Evolutionary conservation across 768 basidiomycete species (phyloP), one percentile per base, ranked within the genome.

Genomic region (Mycena rebaudengoi): DNA sequence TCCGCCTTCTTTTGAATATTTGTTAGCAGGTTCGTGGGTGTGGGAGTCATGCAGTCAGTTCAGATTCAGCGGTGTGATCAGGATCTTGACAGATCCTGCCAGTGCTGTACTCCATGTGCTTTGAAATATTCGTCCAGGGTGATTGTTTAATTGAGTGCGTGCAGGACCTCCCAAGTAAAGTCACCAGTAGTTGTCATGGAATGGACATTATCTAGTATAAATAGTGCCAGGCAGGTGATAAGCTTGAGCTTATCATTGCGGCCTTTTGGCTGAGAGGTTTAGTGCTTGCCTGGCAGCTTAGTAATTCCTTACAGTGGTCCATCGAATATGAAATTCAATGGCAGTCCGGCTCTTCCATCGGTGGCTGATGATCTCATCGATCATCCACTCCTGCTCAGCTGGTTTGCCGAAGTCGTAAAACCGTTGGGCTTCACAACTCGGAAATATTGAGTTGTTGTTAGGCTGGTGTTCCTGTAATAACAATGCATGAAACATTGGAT

Each of bases 371-470:
- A 48, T 48, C 14, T 48, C 45, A 29, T 48, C 45, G 14, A 48
- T 48, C 14, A 48, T 28, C 45, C 45, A 48, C 30, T 48, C 45
- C 20, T 48, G 45, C 7, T 11, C 45, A 5, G 45, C 45, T 14
- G 45, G 45, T n/a, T 48, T 25, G 1, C 45, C 45, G 26, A 48
- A 48, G 45, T 48, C 45, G n/a, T 48, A 48, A 29, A 48, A 48
- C 5, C 45, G 11, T 18, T 48, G 25, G 0, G 66, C 51, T 2
- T 66, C 46, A 0, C 76, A 50, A 11, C 71, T 65, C 0, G 80
- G 82, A 69, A 84, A 84, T 26, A 75, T 20, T 1, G 20, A 49
- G 26, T 78, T 70, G 65, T 83, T 75, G 21, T 75, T 77, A 0
- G 71, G 65, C 1, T 74, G 44, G 30, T 77, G 54, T n/a, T 59